Base-by-base conservation (phyloP, 768 basidiomycete species). In the Butyriboletus loyo region DNA sequence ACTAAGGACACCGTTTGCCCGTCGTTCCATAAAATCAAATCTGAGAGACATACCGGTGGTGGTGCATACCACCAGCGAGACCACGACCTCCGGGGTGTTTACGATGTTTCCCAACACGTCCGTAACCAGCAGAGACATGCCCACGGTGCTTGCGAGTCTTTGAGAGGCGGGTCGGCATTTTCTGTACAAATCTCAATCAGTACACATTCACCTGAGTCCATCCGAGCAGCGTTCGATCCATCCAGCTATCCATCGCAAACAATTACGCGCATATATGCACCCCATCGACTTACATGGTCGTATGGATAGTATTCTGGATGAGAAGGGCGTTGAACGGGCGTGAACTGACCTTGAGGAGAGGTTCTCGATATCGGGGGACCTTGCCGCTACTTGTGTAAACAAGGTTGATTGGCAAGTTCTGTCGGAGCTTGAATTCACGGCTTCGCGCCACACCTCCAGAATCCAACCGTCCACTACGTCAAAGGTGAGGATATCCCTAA, bases 71-170 rank as follows among this genome's bases (percentile, higher is more conserved):
- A 92, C 97, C 97, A 79, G 93, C 92, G 70, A 98, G 90, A 97
- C 97, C 97, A 77, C 97, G 92, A 91, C 97, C 97, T 80, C 97
- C 97, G 51, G 97, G 97, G 73, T 98, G 96, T 77, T 98, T 98
- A 75, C 97, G 90, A 85, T 99, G 97, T 85, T 98, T 98, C 65
- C 97, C 97, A 70, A 99, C 92, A 89, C 97, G 96, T 74, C 97
- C 97, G 77, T 98, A 89, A 79, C 97, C 97, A 72, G 95, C 94
- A 63, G 96, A 99, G 66, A 99, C 95, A 81, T 98, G 95, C 67
- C 96, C 96, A 70, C 96, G 86, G 78, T 97, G 95, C 79, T 99
- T 99, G 78, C 96, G 88, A 75, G 96, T 98, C 78, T 98, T 98
- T 66, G 87, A 82, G 79, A 94, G 80, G 72, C 82, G 93, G 73